phyloP scores from a whole-genome alignment of 495 filamentous ascomycete species.

The Xylaria grammica region DNA sequence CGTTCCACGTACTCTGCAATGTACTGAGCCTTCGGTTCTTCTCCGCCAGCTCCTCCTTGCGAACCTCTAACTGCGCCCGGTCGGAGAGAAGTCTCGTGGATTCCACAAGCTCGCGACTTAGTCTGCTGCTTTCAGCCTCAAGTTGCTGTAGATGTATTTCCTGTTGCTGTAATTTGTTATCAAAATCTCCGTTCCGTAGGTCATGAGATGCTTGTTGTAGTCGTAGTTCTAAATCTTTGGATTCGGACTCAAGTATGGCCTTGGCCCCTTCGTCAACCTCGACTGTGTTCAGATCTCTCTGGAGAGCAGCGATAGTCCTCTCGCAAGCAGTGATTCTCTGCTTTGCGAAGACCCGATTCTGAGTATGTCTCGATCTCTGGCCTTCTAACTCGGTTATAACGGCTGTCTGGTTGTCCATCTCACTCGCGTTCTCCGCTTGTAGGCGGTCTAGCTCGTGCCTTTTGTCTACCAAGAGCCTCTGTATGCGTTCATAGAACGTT shows the following conservation, averaged over 20 bases:
- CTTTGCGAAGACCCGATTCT: conserved; percentile 71
- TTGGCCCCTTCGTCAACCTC: conserved; percentile 83
- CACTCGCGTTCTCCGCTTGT: conserved; percentile 72
- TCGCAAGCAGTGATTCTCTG: conserved; percentile 74
- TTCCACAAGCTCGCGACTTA: conserved; percentile 78
- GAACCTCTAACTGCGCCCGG: conserved; percentile 76
- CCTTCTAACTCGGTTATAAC: conserved; percentile 71
- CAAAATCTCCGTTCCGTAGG: conserved; percentile 65
- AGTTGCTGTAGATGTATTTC: conserved; percentile 67
- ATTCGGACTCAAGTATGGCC: conserved; percentile 71
- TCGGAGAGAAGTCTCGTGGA: conserved; percentile 78
- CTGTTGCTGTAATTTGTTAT: conserved; percentile 66
- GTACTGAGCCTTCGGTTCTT: conserved; percentile 73
- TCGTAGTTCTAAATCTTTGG: conserved; percentile 68
- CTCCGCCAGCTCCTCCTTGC: conserved; percentile 76
- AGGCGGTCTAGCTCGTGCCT: conserved; percentile 73
- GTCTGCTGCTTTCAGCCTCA: conserved; percentile 68
- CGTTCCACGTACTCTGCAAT: conserved; percentile 73
- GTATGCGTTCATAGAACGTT: conserved; percentile 77
- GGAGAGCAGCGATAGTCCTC: conserved; percentile 63
- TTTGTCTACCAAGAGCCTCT: conserved; percentile 77
- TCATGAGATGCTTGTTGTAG: conserved; percentile 67
- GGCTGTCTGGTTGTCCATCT: conserved; percentile 68
- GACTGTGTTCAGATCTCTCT: conserved; percentile 69
- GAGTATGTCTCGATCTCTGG: conserved; percentile 67